phyloP scores from a whole-genome alignment of 176 grass and related monocot genomes.

The Phoenix dactylifera region DNA sequence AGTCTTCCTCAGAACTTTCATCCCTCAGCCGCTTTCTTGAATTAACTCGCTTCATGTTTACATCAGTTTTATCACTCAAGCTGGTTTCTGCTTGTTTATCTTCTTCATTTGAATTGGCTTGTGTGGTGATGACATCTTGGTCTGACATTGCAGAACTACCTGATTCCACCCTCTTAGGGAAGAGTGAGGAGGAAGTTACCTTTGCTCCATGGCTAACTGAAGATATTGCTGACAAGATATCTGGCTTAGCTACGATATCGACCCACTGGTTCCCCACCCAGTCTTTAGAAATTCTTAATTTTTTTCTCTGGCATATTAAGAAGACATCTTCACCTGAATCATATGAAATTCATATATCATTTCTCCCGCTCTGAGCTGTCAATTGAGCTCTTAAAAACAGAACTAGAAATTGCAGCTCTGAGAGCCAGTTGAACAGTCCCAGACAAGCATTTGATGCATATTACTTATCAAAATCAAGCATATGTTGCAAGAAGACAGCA shows the following conservation, averaged over 20 bases:
- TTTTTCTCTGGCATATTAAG: constrained; percentile 47
- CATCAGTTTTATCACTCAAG: constrained; percentile 19
- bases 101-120: constrained; percentile 27
- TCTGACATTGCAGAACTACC: constrained; percentile 35
- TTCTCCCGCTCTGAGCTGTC: too few species aligned
- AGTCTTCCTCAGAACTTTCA: constrained; percentile 19
- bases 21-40: constrained; percentile 24
- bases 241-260: constrained; percentile 44
- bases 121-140: not conserved
- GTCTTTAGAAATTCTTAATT: constrained; percentile 76
- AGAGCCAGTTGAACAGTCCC: too few species aligned
- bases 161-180: constrained; percentile 28
- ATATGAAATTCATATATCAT: not conserved
- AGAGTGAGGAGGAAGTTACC: constrained; percentile 21
- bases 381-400: too few species aligned
- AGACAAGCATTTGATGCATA: too few species aligned
- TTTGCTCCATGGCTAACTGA: constrained; percentile 26
- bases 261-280: constrained; percentile 73
- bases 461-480: too few species aligned
- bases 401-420: not conserved
- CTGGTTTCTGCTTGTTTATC: constrained; percentile 23
- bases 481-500: too few species aligned
- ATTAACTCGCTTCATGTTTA: constrained; percentile 25
- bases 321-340: constrained; percentile 71
- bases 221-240: constrained; percentile 50